These are phyloP conservation scores for Fusarium irregulare DNA, from an alignment of 2,329 filamentous ascomycete genomes.

Conservation along the genomic window DNA sequence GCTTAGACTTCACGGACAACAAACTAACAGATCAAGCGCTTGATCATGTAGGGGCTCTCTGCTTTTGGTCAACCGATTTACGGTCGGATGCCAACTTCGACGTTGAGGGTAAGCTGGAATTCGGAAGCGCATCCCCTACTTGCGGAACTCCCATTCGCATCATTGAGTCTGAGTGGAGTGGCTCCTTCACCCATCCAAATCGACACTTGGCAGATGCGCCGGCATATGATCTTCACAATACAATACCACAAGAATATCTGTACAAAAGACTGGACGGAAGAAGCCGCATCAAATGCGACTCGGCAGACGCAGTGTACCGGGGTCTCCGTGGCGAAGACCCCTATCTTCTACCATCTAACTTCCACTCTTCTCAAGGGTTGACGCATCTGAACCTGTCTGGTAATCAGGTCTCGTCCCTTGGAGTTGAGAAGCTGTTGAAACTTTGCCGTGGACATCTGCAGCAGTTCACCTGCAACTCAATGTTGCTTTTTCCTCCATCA, in stretches of 20 bases:
- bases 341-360: constrained; percentile 31
- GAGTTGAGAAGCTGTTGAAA: constrained; percentile 58
- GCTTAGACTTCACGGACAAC: constrained; percentile 66
- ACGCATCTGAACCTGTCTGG: constrained; percentile 67
- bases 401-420: constrained; percentile 60
- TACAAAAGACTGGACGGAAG: constrained; percentile 50
- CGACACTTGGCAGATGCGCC: constrained; percentile 64
- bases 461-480: constrained; percentile 63
- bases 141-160: constrained; percentile 60
- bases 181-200: constrained; percentile 57
- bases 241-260: constrained; percentile 37
- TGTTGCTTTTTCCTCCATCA: constrained; percentile 46
- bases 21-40: constrained; percentile 60
- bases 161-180: constrained; percentile 60
- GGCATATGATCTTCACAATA: constrained; percentile 41
- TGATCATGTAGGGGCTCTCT: constrained; percentile 45
- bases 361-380: constrained; percentile 49
- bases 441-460: constrained; percentile 60
- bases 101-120: constrained; percentile 59
- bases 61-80: constrained; percentile 50
- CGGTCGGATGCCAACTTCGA: constrained; percentile 54
- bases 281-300: constrained; percentile 43
- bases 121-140: constrained; percentile 45
- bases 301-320: constrained; percentile 42
- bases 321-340: constrained; percentile 44